These are phyloP conservation scores for Anisogramma anomala DNA, from an alignment of 2,329 filamentous ascomycete genomes.

Conservation along the genomic window DNA sequence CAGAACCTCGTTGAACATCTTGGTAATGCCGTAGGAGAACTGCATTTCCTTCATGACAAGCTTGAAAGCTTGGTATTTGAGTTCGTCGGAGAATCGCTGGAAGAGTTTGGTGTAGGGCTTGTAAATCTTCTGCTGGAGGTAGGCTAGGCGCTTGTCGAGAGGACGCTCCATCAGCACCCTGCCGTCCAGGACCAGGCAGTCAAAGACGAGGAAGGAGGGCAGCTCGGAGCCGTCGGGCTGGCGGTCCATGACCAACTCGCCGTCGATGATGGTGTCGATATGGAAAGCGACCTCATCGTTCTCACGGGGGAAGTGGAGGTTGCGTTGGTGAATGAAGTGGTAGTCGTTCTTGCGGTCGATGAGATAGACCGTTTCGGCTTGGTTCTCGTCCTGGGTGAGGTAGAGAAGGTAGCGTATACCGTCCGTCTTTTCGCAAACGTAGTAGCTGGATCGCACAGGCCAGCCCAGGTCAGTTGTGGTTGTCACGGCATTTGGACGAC, in stretches of 20 bases:
- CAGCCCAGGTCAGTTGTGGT: neutral
- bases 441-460: conserved; percentile 51
- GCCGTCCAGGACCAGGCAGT: conserved; percentile 74
- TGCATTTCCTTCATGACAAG: conserved; percentile 85
- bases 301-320: conserved; percentile 69
- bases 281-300: conserved; percentile 59
- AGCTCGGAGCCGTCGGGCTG: conserved; percentile 54
- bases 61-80: conserved; percentile 60
- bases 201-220: conserved; percentile 83
- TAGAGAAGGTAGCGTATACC: conserved; percentile 94
- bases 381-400: conserved; percentile 54
- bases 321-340: conserved; percentile 61
- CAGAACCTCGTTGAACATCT: conserved; percentile 83
- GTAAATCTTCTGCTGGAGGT: conserved; percentile 69
- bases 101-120: conserved; percentile 56
- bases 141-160: conserved; percentile 78
- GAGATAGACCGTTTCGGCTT: conserved; percentile 67
- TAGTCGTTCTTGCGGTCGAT: conserved; percentile 98
- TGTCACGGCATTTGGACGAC: no score
- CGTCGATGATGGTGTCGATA: conserved; percentile 72
- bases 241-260: conserved; percentile 84
- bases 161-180: conserved; percentile 65
- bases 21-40: conserved; percentile 74
- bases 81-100: conserved; percentile 56
- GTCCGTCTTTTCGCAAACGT: conserved; percentile 96